Base-by-base conservation (phyloP, 768 basidiomycete species). In the Termitomyces sp. region DNA sequence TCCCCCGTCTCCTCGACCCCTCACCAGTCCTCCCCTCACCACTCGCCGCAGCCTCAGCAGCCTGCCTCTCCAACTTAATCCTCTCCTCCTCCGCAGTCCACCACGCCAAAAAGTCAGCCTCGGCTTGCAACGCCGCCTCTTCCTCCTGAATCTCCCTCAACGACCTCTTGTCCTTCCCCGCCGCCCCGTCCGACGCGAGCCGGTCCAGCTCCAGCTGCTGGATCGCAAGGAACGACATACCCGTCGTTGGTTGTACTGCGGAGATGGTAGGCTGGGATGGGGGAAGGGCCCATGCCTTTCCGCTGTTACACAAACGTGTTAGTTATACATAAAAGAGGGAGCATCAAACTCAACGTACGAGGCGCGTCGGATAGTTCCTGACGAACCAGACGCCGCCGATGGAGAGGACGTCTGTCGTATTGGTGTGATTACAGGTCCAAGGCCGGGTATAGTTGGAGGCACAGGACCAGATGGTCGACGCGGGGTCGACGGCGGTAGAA, bases 131-230 rank as follows among this genome's bases (percentile, higher is more conserved):
- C 41, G 79, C 82, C 34, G 73, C 75, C 67, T 95, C 92, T 67
- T 97, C 93, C 57, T 86, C 84, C 69, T 96, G 94, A 42, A 97
- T 98, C 59, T 96, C 86, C 16, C 77, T 74, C 56, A 96, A 72
- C 27, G 88, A 89, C 32, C 81, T 81, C 59, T 81, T 84, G 59
- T 82, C 82, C 58, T 79, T 81, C 5, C 66, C 66, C 6, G 72
- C 67, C 2, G 66, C 64, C 1, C 65, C 61, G 12, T 41, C 51
- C 19, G 8, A 31, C 5, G 60, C 63, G 8, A 72, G 74, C 56
- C 86, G 82, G 59, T 85, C 80, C 41, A 82, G 78, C 68, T 95
- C 90, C 43, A 86, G 74, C 67, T 85, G 79, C 68, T 96, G 95
- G 51, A 97, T 97, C n/a, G 87, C 91, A 0, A 83, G 75, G 40